Evolutionary conservation across 305 asterid genomes (phyloP).

Genomic region (Rubia peregrina): DNA sequence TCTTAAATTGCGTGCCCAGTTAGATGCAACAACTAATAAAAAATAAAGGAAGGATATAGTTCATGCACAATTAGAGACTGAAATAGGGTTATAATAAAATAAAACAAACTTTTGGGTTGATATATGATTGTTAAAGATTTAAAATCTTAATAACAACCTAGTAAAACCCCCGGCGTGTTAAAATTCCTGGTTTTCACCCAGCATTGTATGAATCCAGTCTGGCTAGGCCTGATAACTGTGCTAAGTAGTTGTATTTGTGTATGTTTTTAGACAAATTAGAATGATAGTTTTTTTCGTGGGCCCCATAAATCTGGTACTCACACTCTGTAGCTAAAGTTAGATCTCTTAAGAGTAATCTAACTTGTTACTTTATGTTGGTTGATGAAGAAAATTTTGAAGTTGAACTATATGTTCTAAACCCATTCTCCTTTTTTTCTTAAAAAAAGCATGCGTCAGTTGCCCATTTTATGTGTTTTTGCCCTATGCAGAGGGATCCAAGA

Average conservation of each 20-base stretch:
- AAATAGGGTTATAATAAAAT: no score
- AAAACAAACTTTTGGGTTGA: not conserved
- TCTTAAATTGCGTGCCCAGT: no score
- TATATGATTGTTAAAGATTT: not conserved
- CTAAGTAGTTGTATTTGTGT: no score
- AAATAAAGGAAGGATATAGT: no score
- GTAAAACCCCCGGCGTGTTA: no score
- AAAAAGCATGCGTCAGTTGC: not conserved
- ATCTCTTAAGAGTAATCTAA: not conserved
- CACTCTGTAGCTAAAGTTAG: not conserved
- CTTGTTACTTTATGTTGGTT: not conserved
- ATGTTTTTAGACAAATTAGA: not conserved
- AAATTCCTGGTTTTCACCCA: no score
- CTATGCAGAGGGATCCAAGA: no score
- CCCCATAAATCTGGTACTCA: not conserved
- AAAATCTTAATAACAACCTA: no score
- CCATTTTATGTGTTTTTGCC: not conserved
- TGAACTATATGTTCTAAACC: not conserved
- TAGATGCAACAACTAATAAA: no score
- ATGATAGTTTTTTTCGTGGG: not conserved
- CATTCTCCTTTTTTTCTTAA: not conserved
- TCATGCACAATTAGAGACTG: no score
- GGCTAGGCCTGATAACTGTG: no score
- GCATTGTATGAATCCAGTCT: no score
- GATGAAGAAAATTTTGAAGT: not conserved